Base-by-base conservation (phyloP, 768 basidiomycete genomes). In the Tulasnella sp. region DNA sequence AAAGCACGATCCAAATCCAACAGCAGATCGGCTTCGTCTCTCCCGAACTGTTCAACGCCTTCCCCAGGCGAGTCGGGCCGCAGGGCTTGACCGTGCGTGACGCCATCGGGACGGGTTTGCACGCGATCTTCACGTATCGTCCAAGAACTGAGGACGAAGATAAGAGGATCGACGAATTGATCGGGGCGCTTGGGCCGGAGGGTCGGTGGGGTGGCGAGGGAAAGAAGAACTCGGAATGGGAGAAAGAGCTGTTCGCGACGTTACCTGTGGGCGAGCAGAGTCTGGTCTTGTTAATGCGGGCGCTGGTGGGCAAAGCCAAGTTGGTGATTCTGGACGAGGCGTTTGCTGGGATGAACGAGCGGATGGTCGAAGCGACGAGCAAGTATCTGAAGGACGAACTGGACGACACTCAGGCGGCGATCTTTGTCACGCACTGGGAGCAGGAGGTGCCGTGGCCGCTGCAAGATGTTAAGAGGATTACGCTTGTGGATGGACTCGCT, bases 41-140 rank as follows among this genome's bases (percentile, higher is more conserved):
- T 1, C 97, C 97, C 0, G 97, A 99, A 83, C 87, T 98, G 77
- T 92, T 91, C 81, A 93, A 94, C 80, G 93, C 96, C 6, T 98
- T 97, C 83, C 97, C 97, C 1, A 84, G 93, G 26, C 87, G 91
- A 46, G 82, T 84, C 88, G 85, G 85, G 86, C 6, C 70, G 71
- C 23, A 71, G 75, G 37, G 83, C 81, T 89, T 93, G 85, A 87
- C 85, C 32, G 93, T 94, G 0, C 90, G 90, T 86, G 92, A 97
- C 79, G 93, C 91, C 0, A 85, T 99, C 61, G 93, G 89, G 0
- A 94, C 95, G 0, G 97, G 96, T 0, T 98, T 95, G 81, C 91
- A 93, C 57, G 94, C 94, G n/a, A 89, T 89, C 15, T 98, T 85
- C 78, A 92, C 84, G 86, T 93, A 80, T 86, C 90, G 51, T 81